Base-by-base conservation (phyloP, 768 basidiomycete genomes). In the Tylopilus plumbeoviolaceoides region DNA sequence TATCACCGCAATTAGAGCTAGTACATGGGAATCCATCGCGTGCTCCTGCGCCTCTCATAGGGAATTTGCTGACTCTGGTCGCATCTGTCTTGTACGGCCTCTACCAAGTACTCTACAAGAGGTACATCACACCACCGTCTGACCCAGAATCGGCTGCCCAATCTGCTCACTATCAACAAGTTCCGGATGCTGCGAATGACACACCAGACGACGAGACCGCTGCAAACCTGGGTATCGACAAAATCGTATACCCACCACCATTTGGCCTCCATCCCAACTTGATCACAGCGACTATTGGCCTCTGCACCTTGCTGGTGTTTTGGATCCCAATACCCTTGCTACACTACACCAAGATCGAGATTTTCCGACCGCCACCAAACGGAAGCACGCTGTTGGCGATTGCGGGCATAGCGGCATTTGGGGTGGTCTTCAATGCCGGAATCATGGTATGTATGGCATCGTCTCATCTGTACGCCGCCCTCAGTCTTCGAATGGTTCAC, bases 21-120 rank as follows among this genome's bases (percentile, higher is more conserved):
- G 23, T 10, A n/a, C 23, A 49, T 17, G 46, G 28, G 23, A 42
- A 45, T 21, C 11, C 17, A 21, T 51, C 59, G 4, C 45, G 33
- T 27, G 27, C 76, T 74, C 25, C 77, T 0, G 75, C 81, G 2
- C 84, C 89, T 11, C 71, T 91, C 20, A 41, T 87, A 23, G 91
- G 91, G n/a, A 83, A 91, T 61, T 59, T 86, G 21, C 64, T 93
- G 48, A 89, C 88, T 1, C 78, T 93, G 28, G 54, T 80, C 15
- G 89, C 87, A 7, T 87, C 90, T 5, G 60, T 92, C 52, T 71
- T 76, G 14, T 91, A 87, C 64, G 88, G 83, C 14, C 70, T 89
- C 7, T 91, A 91, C 59, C 89, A 91, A 73, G 90, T 92, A 42
- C 64, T 90, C 39, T 93, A 93, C 79, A 93, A 91, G 73, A 81